phyloP scores from a whole-genome alignment of 805 yeast genomes.

The Ogataea philodendri region DNA sequence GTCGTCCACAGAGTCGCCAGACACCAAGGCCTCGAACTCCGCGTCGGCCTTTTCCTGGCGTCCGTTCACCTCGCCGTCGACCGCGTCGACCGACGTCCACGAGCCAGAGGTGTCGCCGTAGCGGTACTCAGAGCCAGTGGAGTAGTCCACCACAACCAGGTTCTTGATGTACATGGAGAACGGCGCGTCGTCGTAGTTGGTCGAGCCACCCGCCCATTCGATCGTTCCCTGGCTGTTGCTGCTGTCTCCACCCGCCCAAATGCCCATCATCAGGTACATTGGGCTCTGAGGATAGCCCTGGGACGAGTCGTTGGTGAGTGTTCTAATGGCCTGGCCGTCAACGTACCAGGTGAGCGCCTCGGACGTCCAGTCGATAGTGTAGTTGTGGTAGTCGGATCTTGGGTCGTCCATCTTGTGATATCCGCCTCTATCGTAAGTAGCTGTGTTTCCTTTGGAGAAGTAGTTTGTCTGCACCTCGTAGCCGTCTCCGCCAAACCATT shows the following conservation, averaged over 20 bases:
- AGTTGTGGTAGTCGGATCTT: constrained; percentile 62
- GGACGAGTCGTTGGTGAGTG: constrained; percentile 49
- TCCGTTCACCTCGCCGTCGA: constrained; percentile 61
- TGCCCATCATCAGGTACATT: constrained; percentile 65
- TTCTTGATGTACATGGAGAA: constrained; percentile 63
- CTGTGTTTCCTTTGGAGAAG: constrained; percentile 76
- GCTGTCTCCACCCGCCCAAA: constrained; percentile 84
- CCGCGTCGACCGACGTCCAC: constrained; percentile 58
- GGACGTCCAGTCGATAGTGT: constrained; percentile 81
- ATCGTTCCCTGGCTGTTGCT: constrained; percentile 64
- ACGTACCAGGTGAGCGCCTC: constrained; percentile 65
- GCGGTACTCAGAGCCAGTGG: constrained; percentile 57
- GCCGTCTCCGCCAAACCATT: constrained; percentile 81
- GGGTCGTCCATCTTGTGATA: constrained; percentile 62
- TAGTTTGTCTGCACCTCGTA: constrained; percentile 74
- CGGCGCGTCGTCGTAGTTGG: constrained; percentile 65
- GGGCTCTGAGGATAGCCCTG: constrained; percentile 92
- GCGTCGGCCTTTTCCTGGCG: constrained; percentile 45
- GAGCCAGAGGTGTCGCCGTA: constrained; percentile 56
- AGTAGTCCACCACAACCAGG: constrained; percentile 65
- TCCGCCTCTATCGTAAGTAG: constrained; percentile 77
- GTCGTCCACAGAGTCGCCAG: constrained; percentile 24
- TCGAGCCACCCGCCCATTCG: constrained; percentile 78
- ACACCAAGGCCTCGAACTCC: constrained; percentile 40
- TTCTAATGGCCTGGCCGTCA: constrained; percentile 69